Evolutionary conservation across 2,329 filamentous ascomycete genomes (phyloP), one percentile per base, ranked within the genome.

Genomic region (Exophiala viscosa): DNA sequence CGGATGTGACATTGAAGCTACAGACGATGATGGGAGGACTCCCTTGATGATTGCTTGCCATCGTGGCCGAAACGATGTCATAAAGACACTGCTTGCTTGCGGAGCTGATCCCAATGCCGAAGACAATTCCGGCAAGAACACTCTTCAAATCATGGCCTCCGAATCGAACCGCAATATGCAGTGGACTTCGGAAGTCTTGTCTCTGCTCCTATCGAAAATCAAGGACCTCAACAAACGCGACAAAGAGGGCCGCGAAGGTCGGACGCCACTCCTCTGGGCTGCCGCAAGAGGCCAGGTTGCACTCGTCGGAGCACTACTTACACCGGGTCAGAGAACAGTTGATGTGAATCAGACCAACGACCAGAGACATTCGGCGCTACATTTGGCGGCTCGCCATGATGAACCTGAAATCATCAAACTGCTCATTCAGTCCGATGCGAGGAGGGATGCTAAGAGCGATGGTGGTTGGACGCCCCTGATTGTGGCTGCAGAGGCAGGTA

Each of bases 231-330:
- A 76, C 55, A 71, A 69, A 0, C 66, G 68, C 23, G 75, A 78
- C 60, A 69, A 70, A 46, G 63, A 76, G 17, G 75, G 75, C 8
- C 72, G 80, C 10, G 80, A 76, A 23, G 75, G 75, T 7, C 72
- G 80, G 11, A 80, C 77, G 28, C 76, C 81, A 2, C 64, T 83
- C 38, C 73, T 82, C 54, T 83, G 80, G 79, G 79, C 80, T 1
- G 80, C 78, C 33, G 79, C 76, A 18, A 80, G 79, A 40, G 77
- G 77, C 14, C 80, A 82, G 60, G 67, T 73, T 45, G 69, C 71
- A 31, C 67, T 82, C 9, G 76, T 74, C 14, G 71, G 74, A 49
- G 68, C 75, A 59, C 67, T 83, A 23, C 67, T 80, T 4, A 23
- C 31, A 8, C 17, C 40, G 14, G 44, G 51, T 7, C 14, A 39